These are phyloP conservation scores for Cordyceps fumosorosea DNA, from an alignment of 2,329 filamentous ascomycete genomes.

Conservation along the genomic window DNA sequence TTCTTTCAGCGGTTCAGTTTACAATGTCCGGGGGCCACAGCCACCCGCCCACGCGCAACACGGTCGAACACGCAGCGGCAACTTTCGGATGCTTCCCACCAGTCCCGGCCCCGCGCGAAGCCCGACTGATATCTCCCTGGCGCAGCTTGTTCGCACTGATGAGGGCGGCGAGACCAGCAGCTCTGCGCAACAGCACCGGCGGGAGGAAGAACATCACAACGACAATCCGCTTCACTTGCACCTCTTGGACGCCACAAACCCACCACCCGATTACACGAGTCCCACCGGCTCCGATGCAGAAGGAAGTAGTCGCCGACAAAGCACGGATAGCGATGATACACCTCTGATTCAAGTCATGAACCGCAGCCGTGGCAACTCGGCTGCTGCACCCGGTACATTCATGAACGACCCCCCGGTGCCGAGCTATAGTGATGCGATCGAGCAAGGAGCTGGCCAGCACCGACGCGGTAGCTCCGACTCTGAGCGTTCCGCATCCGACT, in stretches of 20 bases:
- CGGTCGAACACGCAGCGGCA: conserved; percentile 68
- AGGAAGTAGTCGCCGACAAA: conserved; percentile 45
- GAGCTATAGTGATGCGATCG: conserved; percentile 71
- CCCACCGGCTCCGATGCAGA: conserved; percentile 49
- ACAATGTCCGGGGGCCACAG: conserved; percentile 33
- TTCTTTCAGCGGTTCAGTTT: conserved; percentile 32
- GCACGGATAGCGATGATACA: conserved; percentile 51
- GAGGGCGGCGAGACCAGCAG: conserved; percentile 65
- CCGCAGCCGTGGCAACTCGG: conserved; percentile 44
- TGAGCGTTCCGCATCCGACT: neutral
- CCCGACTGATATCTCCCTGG: conserved; percentile 92
- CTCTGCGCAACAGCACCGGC: conserved; percentile 24
- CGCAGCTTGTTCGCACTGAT: conserved; percentile 69
- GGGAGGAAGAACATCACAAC: conserved; percentile 20
- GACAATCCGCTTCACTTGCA: conserved; percentile 33
- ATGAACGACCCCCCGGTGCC: conserved; percentile 61
- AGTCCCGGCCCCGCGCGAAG: conserved; percentile 86
- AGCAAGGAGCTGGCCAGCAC: conserved; percentile 34
- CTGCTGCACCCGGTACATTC: conserved; percentile 24
- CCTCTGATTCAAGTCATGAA: conserved; percentile 46
- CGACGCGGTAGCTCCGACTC: conserved; percentile 7
- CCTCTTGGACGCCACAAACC: conserved; percentile 51
- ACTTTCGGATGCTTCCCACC: conserved; percentile 69
- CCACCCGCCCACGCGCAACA: conserved; percentile 53
- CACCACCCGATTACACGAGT: conserved; percentile 66